Conservation (phyloP, 2,329 filamentous ascomycete species). For the Phialocephala subalpina region DNA sequence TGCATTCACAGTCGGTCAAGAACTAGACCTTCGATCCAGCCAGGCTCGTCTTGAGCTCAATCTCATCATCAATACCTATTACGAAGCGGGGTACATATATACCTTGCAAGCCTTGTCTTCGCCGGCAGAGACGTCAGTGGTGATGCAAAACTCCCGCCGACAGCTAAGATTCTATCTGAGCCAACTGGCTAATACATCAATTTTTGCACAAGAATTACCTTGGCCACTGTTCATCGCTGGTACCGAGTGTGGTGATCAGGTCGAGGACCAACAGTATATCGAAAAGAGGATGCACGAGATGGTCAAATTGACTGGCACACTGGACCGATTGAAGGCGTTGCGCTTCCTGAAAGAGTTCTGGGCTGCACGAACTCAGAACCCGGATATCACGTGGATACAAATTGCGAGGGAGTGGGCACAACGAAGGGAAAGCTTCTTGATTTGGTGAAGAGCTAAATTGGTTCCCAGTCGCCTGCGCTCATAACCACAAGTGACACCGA, state of each 20-base stretch:
- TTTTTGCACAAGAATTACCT: conserved; percentile 10
- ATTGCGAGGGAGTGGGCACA: not conserved
- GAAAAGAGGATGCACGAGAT: not conserved
- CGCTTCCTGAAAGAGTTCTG: not conserved
- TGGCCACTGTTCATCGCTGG: conserved; percentile 12
- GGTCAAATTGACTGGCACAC: not conserved
- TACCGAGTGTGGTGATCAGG: conserved; percentile 1
- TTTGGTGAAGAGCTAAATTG: not conserved
- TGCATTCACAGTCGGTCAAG: not conserved
- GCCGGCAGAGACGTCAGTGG: not conserved
- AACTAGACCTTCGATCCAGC: not conserved
- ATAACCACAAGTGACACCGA: not conserved
- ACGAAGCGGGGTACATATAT: not conserved
- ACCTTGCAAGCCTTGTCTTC: not conserved
- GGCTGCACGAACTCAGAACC: not conserved
- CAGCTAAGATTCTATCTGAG: not conserved
- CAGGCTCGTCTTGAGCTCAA: not conserved
- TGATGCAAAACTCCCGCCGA: not conserved
- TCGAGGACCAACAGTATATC: not conserved
- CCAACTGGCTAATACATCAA: not conserved
- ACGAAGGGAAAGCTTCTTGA: not conserved
- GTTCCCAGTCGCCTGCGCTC: not conserved
- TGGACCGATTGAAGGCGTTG: not conserved
- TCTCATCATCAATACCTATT: not conserved
- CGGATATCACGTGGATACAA: not conserved